Conservation (phyloP, 345 rosid genomes). For the Nasturtium officinale region DNA sequence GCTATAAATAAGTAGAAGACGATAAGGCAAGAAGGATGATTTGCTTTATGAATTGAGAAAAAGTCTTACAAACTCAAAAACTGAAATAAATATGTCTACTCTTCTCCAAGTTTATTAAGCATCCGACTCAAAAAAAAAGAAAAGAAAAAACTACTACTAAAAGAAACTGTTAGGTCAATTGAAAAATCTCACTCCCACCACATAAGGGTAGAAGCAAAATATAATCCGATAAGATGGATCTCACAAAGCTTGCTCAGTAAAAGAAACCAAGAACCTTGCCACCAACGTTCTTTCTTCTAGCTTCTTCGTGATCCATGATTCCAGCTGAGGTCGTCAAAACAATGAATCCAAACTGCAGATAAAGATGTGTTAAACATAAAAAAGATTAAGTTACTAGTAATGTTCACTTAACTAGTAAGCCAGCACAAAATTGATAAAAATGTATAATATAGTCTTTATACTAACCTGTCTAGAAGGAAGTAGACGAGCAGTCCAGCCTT, state of each 20-base stretch:
- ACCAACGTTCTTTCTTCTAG: constrained; percentile 84
- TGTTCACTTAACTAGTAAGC: not conserved
- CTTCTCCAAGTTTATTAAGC: constrained; percentile 1
- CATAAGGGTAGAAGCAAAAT: not conserved
- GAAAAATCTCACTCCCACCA: not conserved
- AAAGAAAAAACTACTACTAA: constrained; percentile 4
- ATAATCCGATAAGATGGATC: not conserved
- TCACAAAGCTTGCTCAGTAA: constrained; percentile 45
- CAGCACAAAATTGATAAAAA: not conserved
- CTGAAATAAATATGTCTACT: constrained; percentile 14
- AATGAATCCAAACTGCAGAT: constrained; percentile 72
- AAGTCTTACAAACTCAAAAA: not conserved
- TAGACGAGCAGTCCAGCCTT: constrained; percentile 59
- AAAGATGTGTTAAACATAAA: not conserved
- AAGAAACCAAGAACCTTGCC: constrained; percentile 84
- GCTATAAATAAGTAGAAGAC: not conserved
- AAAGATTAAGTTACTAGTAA: not conserved
- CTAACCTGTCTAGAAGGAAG: constrained; percentile 61
- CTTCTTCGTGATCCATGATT: constrained; percentile 91
- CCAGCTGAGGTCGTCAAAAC: constrained; percentile 86
- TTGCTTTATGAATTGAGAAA: not conserved
- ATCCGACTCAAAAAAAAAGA: not conserved
- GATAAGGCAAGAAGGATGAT: not conserved
- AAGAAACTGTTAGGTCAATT: constrained; percentile 9
- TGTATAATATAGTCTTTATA: no score